Base-by-base conservation (phyloP, 306 rosid genomes). In the Cucumis hystrix region DNA sequence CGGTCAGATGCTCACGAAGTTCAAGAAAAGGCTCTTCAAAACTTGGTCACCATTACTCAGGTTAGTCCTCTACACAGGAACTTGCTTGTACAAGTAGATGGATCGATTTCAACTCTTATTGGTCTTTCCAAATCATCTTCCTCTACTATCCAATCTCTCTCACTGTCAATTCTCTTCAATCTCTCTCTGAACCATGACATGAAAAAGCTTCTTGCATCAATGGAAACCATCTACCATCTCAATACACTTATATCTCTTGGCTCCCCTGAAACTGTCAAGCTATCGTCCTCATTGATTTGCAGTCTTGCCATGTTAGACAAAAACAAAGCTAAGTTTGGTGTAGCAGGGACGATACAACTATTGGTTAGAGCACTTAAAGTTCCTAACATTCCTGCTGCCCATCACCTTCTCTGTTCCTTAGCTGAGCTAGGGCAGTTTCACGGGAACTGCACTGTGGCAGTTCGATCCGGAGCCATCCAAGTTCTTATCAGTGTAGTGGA, bases 291-390 rank as follows among this genome's bases (percentile, higher is more conserved):
- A 0, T 49, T 94, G 79, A 74, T 91, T 16, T 94, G 91, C 66
- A 91, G 96, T 39, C 54, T 94, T 70, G 98, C 96, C 30, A 86
- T 94, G 96, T 86, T 80, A 20, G 93, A 94, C 75, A 94, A 86
- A 79, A 94, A 94, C 83, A 90, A 91, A 81, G 96, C 98, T 83
- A 91, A 90, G 69, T 88, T 91, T 47, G 97, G 97, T 1, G 94
- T 91, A 2, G 90, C 96, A 9, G 92, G 94, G 6, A 94, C 97
- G 0, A 79, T 91, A 40, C 90, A 84, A 41, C 56, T 89, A 52
- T 83, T 90, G n/a, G 87, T 90, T 14, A 83, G 79, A 65, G 89
- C 83, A 15, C 66, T 87, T 7, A 74, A 88, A 2, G 72, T 71
- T 8, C 83, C 85, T 30, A 40, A 5, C 20, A 61, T 52, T 9